Percentiles rank a stretch among this genome's conserved stretches.
Conservation (phyloP, 75 land plant genomes). For the Gnetum montanum region DNA sequence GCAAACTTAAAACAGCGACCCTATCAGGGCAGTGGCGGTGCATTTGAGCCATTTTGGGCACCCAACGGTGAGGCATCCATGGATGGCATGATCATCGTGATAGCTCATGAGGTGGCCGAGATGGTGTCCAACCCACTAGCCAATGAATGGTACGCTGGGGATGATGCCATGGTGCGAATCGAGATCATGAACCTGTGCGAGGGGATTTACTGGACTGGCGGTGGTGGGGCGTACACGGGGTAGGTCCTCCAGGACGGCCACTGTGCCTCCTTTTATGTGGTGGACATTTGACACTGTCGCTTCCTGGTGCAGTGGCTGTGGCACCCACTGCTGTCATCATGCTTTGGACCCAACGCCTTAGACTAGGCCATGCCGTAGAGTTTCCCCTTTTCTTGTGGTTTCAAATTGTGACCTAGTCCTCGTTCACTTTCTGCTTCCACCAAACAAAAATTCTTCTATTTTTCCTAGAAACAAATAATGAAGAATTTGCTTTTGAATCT, state of each 20-base stretch:
- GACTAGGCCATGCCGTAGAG: no score
- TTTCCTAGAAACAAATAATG: no score
- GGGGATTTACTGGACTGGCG: conserved; percentile 73
- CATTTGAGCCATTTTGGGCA: conserved; percentile 26
- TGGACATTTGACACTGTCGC: conserved; percentile 42
- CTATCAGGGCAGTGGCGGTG: no score
- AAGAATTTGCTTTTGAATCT: no score
- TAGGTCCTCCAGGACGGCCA: conserved; percentile 34
- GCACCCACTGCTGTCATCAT: conserved; percentile 45
- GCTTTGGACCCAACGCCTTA: conserved; percentile 68
- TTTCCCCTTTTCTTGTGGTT: no score
- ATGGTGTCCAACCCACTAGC: conserved; percentile 59
- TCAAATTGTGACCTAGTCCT: no score
- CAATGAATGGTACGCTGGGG: conserved; percentile 87
- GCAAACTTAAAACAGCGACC: no score
- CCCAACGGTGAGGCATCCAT: conserved; percentile 65
- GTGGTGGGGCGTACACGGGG: conserved; percentile 65
- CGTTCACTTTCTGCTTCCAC: no score
- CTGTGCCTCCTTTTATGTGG: conserved; percentile 43
- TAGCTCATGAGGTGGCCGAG: conserved; percentile 84
- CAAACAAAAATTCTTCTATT: no score
- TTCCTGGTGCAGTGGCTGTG: conserved; percentile 86
- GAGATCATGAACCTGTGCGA: conserved; percentile 75
- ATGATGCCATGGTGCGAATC: conserved; percentile 75
- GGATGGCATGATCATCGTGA: conserved; percentile 83